Evolutionary conservation across 306 rosid genomes (phyloP).

Genomic region (Erythrophleum fordii): DNA sequence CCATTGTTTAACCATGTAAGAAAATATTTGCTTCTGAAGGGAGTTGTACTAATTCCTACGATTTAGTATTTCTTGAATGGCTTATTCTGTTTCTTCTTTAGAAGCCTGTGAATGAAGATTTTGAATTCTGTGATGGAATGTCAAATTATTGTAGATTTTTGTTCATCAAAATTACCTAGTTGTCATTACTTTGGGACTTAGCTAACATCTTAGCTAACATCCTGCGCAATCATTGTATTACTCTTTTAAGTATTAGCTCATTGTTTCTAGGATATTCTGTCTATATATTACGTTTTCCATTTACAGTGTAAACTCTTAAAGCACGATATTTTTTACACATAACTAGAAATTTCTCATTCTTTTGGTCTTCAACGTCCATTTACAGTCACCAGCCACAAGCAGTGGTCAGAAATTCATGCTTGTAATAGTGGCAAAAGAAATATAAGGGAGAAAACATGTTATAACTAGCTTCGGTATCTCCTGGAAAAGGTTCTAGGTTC

Average conservation of each 20-base stretch:
- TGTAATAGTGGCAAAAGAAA: background rate
- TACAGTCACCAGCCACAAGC: constrained; percentile 7
- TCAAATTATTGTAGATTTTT: background rate
- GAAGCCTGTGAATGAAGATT: constrained; percentile 17
- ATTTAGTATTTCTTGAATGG: constrained; percentile 39
- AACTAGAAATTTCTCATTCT: constrained; percentile 15
- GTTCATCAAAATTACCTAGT: background rate
- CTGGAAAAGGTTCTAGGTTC: constrained; percentile 18
- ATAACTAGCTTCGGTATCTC: constrained; percentile 10
- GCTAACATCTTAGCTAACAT: background rate
- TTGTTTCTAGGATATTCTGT: constrained; percentile 1
- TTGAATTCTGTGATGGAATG: constrained; percentile 35
- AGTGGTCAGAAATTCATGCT: constrained; percentile 21
- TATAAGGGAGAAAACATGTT: constrained; percentile 6
- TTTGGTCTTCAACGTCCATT: constrained; percentile 28
- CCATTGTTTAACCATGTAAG: constrained; percentile 43
- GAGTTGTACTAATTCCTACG: constrained; percentile 39
- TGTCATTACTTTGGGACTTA: background rate
- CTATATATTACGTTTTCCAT: background rate
- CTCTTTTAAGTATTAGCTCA: constrained; percentile 5
- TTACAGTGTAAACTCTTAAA: background rate
- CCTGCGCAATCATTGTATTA: background rate
- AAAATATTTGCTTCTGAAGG: constrained; percentile 40
- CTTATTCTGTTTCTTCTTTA: background rate
- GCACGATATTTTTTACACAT: background rate